These are phyloP conservation scores for Pseudoturritis turrita DNA, from an alignment of 345 rosid species.

Conservation along the genomic window DNA sequence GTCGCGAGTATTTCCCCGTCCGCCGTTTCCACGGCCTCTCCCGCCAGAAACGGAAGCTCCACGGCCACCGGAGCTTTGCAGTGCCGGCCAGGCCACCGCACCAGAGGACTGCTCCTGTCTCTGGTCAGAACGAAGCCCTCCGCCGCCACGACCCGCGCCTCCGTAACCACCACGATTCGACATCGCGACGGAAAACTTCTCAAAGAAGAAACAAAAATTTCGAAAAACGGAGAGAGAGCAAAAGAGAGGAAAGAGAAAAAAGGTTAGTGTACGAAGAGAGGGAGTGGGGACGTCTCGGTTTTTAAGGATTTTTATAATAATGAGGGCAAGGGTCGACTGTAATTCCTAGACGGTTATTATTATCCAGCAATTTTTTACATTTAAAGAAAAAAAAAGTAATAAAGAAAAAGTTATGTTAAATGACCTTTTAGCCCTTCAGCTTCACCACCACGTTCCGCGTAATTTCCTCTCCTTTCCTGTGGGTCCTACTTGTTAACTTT, in stretches of 20 bases:
- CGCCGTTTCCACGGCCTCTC: constrained; percentile 9
- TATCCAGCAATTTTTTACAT: neutral
- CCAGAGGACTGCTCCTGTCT: neutral
- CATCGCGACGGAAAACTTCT: constrained; percentile 2
- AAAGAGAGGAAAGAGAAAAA: neutral
- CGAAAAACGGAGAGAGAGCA: neutral
- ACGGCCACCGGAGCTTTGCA: constrained; percentile 9
- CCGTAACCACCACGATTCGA: constrained; percentile 22
- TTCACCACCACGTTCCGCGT: neutral
- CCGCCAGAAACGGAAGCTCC: constrained; percentile 3
- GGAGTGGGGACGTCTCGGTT: neutral
- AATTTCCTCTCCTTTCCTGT: neutral
- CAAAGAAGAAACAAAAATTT: neutral
- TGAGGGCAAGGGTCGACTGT: too few relatives aligned
- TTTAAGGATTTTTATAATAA: neutral
- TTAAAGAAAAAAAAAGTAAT: neutral
- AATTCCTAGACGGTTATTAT: neutral
- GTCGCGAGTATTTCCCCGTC: neutral
- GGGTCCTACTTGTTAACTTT: neutral
- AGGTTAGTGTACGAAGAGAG: neutral
- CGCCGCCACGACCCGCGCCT: neutral
- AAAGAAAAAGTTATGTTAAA: neutral
- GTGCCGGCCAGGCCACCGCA: neutral
- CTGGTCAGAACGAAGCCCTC: neutral
- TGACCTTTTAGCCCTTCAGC: too few relatives aligned